phyloP scores from a whole-genome alignment of 1,139 yeast species.

The Dujonia santamariae region DNA sequence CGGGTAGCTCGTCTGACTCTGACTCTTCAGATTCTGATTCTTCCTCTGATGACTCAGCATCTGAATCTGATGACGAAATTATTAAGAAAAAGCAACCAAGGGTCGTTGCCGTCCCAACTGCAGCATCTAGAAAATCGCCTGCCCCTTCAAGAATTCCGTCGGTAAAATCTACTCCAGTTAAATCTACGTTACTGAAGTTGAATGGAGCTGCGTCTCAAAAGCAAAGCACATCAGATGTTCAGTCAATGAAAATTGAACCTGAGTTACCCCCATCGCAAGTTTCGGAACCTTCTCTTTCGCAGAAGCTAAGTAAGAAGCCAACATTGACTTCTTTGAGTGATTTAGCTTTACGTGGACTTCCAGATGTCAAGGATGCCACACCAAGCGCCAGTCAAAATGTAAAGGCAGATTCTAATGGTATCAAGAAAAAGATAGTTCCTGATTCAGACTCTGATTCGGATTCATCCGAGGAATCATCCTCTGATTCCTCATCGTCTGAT shows the following conservation, averaged over 20 bases:
- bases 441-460: slow-evolving; percentile 3
- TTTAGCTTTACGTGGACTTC: slow-evolving; percentile 56
- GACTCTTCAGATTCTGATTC: slow-evolving; percentile 12
- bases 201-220: too few relatives aligned
- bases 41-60: slow-evolving; percentile 10
- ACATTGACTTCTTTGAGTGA: slow-evolving; percentile 53
- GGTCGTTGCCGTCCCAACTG: slow-evolving; percentile 8
- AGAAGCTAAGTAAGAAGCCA: slow-evolving; percentile 18
- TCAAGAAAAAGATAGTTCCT: slow-evolving; percentile 13
- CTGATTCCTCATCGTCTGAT: slow-evolving; percentile 2
- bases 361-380: slow-evolving; percentile 53
- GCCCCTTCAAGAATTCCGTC: slow-evolving; percentile 2
- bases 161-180: too few relatives aligned
- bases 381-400: slow-evolving; percentile 7
- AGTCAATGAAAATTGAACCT: background rate
- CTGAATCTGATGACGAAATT: slow-evolving; percentile 16
- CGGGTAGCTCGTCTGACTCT: background rate
- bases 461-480: slow-evolving; percentile 1
- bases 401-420: background rate
- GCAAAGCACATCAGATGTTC: background rate
- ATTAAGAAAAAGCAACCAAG: slow-evolving; percentile 11
- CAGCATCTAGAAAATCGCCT: slow-evolving; percentile 2
- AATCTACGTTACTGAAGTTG: too few relatives aligned
- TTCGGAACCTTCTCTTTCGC: too few relatives aligned
- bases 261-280: background rate